Percentiles rank a stretch among this genome's conserved stretches.
Evolutionary conservation across 768 basidiomycete species (phyloP).

Genomic region (Mycena metata): DNA sequence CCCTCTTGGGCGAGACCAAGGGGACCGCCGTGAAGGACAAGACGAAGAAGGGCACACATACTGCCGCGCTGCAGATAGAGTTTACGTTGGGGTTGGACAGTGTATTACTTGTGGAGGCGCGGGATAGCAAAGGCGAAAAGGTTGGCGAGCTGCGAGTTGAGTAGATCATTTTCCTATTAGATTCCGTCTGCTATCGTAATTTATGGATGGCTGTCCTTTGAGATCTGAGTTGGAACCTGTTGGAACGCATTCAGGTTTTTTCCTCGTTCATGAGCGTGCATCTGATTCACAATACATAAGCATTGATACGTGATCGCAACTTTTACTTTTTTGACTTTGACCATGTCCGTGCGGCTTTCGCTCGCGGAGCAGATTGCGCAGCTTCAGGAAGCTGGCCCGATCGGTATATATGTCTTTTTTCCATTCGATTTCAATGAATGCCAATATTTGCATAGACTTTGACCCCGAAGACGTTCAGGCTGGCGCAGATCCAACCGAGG

Average conservation of each 20-base stretch:
- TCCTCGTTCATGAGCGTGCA: too few species aligned
- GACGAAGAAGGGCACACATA: constrained; percentile 59
- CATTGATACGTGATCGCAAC: too few species aligned
- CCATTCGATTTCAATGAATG: constrained; percentile 13
- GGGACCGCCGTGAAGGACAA: constrained; percentile 58
- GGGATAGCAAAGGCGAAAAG: constrained; percentile 45
- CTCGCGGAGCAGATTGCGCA: constrained; percentile 87
- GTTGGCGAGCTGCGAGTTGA: constrained; percentile 36
- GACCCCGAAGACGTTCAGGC: constrained; percentile 82
- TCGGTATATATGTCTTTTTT: constrained; percentile 57
- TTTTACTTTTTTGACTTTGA: too few species aligned
- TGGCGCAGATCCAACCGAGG: constrained; percentile 58
- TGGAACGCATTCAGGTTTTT: too few species aligned
- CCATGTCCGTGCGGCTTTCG: constrained; percentile 55
- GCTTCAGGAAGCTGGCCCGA: constrained; percentile 78
- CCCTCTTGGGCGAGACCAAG: constrained; percentile 56
- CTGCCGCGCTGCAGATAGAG: constrained; percentile 64
- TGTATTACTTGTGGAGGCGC: constrained; percentile 53
- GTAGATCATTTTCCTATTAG: constrained; percentile 13
- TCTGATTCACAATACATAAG: too few species aligned
- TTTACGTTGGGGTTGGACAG: constrained; percentile 55
- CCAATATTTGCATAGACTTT: constrained; percentile 61
- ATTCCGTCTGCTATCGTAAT: constrained; percentile 7
- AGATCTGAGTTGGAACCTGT: too few species aligned
- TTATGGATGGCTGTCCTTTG: too few species aligned